Percentiles rank a stretch among this genome's conserved stretches.
phyloP scores from a whole-genome alignment of 129 eudicot genomes.

The Escallonia rubra region DNA sequence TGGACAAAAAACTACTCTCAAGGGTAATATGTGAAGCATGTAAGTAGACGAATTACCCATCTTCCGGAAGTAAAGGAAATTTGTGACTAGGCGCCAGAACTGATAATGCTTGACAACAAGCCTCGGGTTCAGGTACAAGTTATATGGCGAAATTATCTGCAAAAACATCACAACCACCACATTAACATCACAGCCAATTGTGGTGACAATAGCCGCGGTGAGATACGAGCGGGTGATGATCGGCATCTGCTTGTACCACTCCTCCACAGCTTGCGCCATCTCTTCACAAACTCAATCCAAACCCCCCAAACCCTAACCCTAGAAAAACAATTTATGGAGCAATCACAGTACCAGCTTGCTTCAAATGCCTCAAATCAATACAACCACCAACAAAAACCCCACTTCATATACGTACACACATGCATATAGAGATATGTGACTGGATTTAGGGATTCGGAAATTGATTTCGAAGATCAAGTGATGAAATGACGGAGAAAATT shows the following conservation, averaged over 20 bases:
- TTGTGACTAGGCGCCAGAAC: slow-evolving; percentile 83
- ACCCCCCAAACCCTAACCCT: slow-evolving; percentile 12
- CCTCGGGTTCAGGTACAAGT: slow-evolving; percentile 77
- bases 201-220: slow-evolving; percentile 83
- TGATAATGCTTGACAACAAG: slow-evolving; percentile 87
- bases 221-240: slow-evolving; percentile 89
- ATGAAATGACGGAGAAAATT: neutral
- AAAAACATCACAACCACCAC: slow-evolving; percentile 2
- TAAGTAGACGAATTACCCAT: slow-evolving; percentile 53
- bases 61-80: slow-evolving; percentile 82
- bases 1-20: too few relatives aligned
- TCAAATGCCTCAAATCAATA: neutral
- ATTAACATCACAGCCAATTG: slow-evolving; percentile 50
- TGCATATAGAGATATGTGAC: neutral
- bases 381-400: neutral
- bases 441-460: neutral
- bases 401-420: neutral
- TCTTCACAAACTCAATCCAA: neutral
- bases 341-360: neutral
- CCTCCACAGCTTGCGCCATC: slow-evolving; percentile 98
- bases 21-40: too few relatives aligned
- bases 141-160: slow-evolving; percentile 91
- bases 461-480: neutral
- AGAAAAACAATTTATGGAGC: neutral
- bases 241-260: slow-evolving; percentile 99